phyloP scores from a whole-genome alignment of 495 filamentous ascomycete species.

The Penicillium canariense region DNA sequence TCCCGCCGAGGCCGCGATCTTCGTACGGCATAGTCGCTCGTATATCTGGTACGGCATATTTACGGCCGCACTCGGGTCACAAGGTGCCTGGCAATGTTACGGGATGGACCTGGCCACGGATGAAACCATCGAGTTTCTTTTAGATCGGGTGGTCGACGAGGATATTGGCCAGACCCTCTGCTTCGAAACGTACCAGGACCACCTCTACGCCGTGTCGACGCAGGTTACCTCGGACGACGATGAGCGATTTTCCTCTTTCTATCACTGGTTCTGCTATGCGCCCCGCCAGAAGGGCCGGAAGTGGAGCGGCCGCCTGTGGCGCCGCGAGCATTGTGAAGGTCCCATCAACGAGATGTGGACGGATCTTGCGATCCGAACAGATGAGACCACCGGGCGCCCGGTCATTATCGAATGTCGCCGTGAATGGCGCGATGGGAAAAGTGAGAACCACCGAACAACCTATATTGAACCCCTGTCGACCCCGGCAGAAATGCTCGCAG shows the following conservation, averaged over 20 bases:
- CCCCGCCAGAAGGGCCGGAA: constrained; percentile 27
- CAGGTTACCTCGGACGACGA: constrained; percentile 60
- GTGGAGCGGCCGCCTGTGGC: constrained; percentile 51
- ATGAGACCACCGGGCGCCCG: constrained; percentile 59
- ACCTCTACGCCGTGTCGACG: constrained; percentile 73
- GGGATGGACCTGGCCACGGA: constrained; percentile 50
- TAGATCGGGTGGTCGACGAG: constrained; percentile 16
- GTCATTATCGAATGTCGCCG: constrained; percentile 68
- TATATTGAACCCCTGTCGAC: constrained; percentile 61
- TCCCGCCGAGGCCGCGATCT: constrained; percentile 25
- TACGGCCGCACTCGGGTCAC: constrained; percentile 8
- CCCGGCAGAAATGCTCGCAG: constrained; percentile 24
- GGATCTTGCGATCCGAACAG: constrained; percentile 59
- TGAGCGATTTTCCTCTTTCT: constrained; percentile 67
- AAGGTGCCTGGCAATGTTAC: constrained; percentile 54
- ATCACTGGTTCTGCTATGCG: constrained; percentile 63
- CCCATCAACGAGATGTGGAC: constrained; percentile 78
- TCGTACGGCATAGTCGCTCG: constrained; percentile 64
- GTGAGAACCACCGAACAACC: constrained; percentile 63
- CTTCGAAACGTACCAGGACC: constrained; percentile 67
- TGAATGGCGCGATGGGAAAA: constrained; percentile 63
- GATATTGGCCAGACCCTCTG: constrained; percentile 68
- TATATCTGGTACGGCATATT: constrained; percentile 67
- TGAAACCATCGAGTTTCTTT: constrained; percentile 2
- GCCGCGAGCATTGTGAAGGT: constrained; percentile 68